These are phyloP conservation scores for Botryotinia convoluta DNA, from an alignment of 2,329 filamentous ascomycete genomes.

Conservation along the genomic window DNA sequence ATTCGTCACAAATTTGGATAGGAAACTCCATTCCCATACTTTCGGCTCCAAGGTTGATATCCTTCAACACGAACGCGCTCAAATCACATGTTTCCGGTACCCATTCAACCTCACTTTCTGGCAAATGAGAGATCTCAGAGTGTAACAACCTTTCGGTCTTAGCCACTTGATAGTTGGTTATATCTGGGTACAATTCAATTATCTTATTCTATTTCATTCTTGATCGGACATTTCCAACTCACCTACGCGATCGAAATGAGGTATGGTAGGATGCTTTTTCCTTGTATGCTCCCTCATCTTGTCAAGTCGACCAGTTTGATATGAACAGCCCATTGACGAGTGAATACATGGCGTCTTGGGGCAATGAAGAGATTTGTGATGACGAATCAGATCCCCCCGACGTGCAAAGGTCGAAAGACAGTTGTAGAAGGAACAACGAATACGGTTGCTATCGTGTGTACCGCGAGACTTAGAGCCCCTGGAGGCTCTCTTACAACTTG, in stretches of 20 bases:
- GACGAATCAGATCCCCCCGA: not conserved
- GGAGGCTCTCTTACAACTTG: not conserved
- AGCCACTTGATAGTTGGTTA: not conserved
- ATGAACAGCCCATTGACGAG: not conserved
- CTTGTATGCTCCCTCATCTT: not conserved
- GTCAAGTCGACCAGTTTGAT: not conserved
- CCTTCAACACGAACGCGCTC: too few species aligned
- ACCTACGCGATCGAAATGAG: not conserved
- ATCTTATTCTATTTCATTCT: too few species aligned
- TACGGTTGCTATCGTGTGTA: not conserved
- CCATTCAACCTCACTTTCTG: not conserved
- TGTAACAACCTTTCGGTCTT: not conserved
- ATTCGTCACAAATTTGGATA: not conserved
- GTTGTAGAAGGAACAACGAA: not conserved
- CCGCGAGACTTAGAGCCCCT: not conserved
- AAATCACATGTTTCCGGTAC: not conserved
- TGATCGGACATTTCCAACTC: not conserved
- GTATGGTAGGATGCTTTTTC: not conserved
- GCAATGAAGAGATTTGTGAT: not conserved
- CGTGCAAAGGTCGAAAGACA: not conserved
- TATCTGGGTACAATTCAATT: not conserved
- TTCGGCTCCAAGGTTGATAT: not conserved
- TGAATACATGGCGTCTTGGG: not conserved
- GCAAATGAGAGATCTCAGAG: not conserved
- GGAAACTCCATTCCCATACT: not conserved